Percentiles rank a stretch among this genome's conserved stretches.
Conservation (phyloP, 2,329 filamentous ascomycete genomes). For the Neophaeococcomyces mojaviensis region DNA sequence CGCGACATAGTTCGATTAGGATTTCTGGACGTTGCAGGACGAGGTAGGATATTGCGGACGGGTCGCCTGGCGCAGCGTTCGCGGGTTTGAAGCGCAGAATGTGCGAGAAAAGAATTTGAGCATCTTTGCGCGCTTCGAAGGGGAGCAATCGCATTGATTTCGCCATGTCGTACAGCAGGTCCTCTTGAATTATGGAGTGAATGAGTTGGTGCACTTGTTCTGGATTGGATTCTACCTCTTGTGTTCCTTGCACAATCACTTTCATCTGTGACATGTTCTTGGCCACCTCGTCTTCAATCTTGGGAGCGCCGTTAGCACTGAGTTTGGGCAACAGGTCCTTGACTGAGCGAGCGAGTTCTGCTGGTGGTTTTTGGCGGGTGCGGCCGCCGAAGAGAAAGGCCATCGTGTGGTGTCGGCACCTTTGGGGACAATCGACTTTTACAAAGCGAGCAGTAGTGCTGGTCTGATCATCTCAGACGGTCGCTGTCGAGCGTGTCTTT, state of each 20-base stretch:
- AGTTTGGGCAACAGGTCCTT: constrained; percentile 58
- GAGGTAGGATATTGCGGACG: constrained; percentile 80
- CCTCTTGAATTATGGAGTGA: constrained; percentile 76
- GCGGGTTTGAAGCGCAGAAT: constrained; percentile 81
- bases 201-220: constrained; percentile 85
- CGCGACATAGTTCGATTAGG: constrained; percentile 77
- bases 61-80: constrained; percentile 56
- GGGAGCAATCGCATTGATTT: constrained; percentile 75
- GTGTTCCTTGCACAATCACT: constrained; percentile 82
- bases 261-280: constrained; percentile 88
- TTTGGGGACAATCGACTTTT: background rate
- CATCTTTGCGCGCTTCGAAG: constrained; percentile 94
- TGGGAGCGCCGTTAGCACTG: constrained; percentile 50
- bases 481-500: background rate
- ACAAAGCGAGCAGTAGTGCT: background rate
- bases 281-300: constrained; percentile 43
- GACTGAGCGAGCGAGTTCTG: constrained; percentile 55
- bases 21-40: constrained; percentile 80
- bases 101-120: constrained; percentile 91
- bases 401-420: constrained; percentile 39
- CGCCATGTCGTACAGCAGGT: constrained; percentile 77
- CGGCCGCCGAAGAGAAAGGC: constrained; percentile 60
- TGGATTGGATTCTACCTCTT: constrained; percentile 81
- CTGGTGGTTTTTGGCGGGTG: constrained; percentile 52
- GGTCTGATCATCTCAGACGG: too few species aligned